Evolutionary conservation across 441 rosid genomes (phyloP), one percentile per base, ranked within the genome.

Genomic region (Syzygium syzygioides): DNA sequence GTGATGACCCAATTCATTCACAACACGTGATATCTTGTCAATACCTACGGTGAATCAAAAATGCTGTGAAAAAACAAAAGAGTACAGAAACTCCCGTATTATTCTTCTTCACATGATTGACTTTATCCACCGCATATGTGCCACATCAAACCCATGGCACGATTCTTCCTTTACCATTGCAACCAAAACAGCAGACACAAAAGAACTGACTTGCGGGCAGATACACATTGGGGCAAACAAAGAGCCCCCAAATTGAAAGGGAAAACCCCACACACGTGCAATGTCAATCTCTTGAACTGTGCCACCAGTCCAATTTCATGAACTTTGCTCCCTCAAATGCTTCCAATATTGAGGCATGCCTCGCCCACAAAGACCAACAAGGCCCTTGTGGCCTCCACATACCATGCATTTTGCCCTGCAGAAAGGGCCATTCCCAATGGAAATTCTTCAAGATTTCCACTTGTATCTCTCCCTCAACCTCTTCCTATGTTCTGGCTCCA

Each of bases 11-110:
- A 12, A 37, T 20, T 71, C 14, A 1, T 71, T 37, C 14, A 1
- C 1, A 0, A 12, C 1, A 20, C 0, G 9, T 9, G 37, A 37
- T 4, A 71, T 71, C 25, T 1, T 3, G 7, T 1, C 1, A 0
- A 1, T 41, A 5, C 28, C 3, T 7, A 19, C 3, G 9, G 50
- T 2, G 25, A 71, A 71, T 71, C 0, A 1, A 20, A 52, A 37
- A 71, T 37, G 17, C 17, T 12, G 50, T 1, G 2, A 68, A 10
- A 68, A 68, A 68, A 32, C 14, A 34, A 6, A 1, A 71, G 3
- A 37, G 5, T 10, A 23, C 50, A 71, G 5, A 68, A 37, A 3
- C 28, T 20, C 9, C 17, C 9, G 2, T 20, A 5, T 37, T 37
- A 71, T 71, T 71, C 1, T 13, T 60, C 15, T 60, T 23, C 3